A percentile compares a stretch with the other conserved stretches of the same genome.
phyloP scores from a whole-genome alignment of 208 protist species.

The Leishmania braziliensis region DNA sequence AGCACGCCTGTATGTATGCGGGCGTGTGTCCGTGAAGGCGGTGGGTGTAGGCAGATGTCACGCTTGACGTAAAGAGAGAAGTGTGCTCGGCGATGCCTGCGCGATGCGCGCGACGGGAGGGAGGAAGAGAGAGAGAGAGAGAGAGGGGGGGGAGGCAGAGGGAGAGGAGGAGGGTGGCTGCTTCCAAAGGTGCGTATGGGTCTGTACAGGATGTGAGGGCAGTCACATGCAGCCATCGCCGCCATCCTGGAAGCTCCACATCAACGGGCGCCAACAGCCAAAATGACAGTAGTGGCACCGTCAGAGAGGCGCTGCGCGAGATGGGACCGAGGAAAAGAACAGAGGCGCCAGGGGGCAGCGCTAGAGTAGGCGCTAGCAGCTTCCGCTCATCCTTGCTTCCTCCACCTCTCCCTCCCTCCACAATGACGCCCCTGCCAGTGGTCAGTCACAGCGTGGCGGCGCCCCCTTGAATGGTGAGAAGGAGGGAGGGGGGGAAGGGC shows the following conservation, averaged over 20 bases:
- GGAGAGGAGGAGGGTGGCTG: background rate
- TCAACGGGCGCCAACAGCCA: background rate
- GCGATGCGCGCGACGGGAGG: background rate
- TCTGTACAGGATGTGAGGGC: background rate
- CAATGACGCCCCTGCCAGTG: background rate
- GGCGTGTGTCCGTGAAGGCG: background rate
- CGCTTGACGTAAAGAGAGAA: background rate
- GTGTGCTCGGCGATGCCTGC: background rate
- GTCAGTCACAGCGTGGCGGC: background rate
- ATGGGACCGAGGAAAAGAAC: background rate
- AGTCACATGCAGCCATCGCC: background rate
- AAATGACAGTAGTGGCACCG: background rate
- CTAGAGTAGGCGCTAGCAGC: background rate
- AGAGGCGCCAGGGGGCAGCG: background rate
- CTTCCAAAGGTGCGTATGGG: background rate
- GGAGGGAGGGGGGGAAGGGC: no score
- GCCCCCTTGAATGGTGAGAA: background rate
- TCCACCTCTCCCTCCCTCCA: background rate
- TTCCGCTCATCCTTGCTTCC: background rate
- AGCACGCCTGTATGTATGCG: background rate
- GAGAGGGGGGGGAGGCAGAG: background rate
- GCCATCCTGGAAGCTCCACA: background rate
- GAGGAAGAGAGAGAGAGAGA: background rate
- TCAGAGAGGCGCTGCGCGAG: background rate
- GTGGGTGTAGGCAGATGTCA: background rate